phyloP scores from a whole-genome alignment of 208 protist species.

The Trypanosoma conorhini region DNA sequence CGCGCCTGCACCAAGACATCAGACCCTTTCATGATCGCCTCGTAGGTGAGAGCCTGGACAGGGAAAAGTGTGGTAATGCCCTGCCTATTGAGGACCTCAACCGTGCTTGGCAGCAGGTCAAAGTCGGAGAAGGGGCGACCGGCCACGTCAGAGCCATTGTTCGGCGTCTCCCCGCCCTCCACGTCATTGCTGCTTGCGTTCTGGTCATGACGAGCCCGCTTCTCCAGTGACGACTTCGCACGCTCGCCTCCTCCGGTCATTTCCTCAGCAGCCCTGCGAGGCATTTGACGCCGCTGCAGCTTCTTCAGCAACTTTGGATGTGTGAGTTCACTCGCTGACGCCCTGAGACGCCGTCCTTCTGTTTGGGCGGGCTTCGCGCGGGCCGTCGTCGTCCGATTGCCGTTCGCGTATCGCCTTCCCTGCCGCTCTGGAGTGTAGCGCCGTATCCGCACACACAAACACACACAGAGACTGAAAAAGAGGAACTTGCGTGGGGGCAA shows the following conservation, averaged over 20 bases:
- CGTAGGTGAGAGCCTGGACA: slow-evolving; percentile 92
- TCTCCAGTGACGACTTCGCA: slow-evolving; percentile 39
- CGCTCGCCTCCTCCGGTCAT: slow-evolving; percentile 24
- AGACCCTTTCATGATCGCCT: slow-evolving; percentile 90
- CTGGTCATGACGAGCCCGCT: neutral
- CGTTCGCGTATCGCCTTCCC: neutral
- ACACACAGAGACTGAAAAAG: neutral
- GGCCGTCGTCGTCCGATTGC: neutral
- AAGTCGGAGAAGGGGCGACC: slow-evolving; percentile 85
- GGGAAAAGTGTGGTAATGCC: slow-evolving; percentile 92
- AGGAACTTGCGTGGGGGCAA: neutral
- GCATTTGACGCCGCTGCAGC: slow-evolving; percentile 23
- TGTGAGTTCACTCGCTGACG: neutral
- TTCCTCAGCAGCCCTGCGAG: slow-evolving; percentile 37
- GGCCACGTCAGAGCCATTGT: slow-evolving; percentile 66
- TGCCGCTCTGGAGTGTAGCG: neutral
- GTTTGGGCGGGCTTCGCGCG: no score
- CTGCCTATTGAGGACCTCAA: slow-evolving; percentile 65
- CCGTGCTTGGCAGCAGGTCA: slow-evolving; percentile 61
- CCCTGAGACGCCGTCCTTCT: neutral
- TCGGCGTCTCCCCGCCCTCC: slow-evolving; percentile 31
- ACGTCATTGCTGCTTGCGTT: neutral
- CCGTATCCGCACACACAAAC: neutral
- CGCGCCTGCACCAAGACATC: slow-evolving; percentile 92
- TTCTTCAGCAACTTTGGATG: slow-evolving; percentile 8